Base-by-base conservation (phyloP, 2,329 filamentous ascomycete species). In the Decorospora gaudefroyi region DNA sequence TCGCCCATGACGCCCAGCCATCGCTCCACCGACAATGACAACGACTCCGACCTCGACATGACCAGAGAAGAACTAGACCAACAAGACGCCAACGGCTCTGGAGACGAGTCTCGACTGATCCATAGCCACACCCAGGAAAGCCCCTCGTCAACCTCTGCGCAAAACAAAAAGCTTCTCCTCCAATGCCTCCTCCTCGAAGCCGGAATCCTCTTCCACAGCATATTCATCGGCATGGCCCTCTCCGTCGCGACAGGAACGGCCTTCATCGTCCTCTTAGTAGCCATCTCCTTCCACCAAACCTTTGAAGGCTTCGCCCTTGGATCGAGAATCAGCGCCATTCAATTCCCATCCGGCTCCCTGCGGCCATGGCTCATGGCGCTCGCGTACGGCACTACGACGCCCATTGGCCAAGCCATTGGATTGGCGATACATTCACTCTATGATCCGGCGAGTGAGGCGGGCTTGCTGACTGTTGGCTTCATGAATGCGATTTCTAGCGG, bases 161-260 rank as follows among this genome's bases (percentile, higher is more conserved):
- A 80, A 67, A 67, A 67, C 27, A 79, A 81, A 61, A 86, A 82
- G 58, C 80, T 84, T 66, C 79, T 86, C 2, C 76, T 88, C 57
- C 87, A 90, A 69, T 88, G 88, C 54, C 80, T 87, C 4, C 77
- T 90, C 2, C 78, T 90, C 4, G 87, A 90, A 68, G 84, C 86
- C 43, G 87, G 87, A 49, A 90, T 90, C 53, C 75, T 90, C 8
- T 90, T 90, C 65, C 87, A 90, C 71, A 87, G 83, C 49, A 79
- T 90, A 46, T 88, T 88, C 65, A 85, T 88, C 43, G 85, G 85
- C 45, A 86, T 88, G 77, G 86, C 86, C 0, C 72, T 88, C 17
- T 85, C 82, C 17, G 85, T 88, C 52, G 84, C 84, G 13, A 80
- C 81, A 1, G 82, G 86, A 1, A 72, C 75, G 4, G 80, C 83